Conservation (phyloP, 2,329 filamentous ascomycete species). For the Harringtonia lauricola region DNA sequence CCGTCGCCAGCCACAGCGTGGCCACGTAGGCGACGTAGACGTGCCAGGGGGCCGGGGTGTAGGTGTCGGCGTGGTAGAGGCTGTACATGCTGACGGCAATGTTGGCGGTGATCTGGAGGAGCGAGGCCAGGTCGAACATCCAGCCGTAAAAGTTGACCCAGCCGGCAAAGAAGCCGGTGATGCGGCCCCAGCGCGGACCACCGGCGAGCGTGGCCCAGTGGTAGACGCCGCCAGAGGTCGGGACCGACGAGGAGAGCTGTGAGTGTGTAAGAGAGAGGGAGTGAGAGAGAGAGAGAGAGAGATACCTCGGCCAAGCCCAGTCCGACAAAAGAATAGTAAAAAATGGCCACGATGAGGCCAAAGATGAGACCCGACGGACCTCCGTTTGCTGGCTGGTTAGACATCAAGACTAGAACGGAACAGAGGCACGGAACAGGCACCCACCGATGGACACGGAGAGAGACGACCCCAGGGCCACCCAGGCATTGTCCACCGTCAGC, state of each 20-base stretch:
- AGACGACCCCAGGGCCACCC: conserved; percentile 52
- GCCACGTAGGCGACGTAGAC: conserved; percentile 47
- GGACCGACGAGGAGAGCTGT: conserved; percentile 49
- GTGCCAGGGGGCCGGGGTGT: conserved; percentile 42
- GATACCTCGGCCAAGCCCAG: conserved; percentile 28
- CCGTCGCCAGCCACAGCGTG: conserved; percentile 40
- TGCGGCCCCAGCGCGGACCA: conserved; percentile 40
- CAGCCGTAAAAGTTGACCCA: conserved; percentile 47
- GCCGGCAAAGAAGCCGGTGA: conserved; percentile 34
- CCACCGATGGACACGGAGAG: conserved; percentile 40
- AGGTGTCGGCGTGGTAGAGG: conserved; percentile 41
- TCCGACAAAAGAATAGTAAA: conserved; percentile 32
- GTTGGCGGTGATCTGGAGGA: conserved; percentile 47
- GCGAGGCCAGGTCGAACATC: conserved; percentile 51
- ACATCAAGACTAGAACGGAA: background rate
- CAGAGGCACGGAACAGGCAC: conserved; percentile 7
- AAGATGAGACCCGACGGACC: conserved; percentile 30
- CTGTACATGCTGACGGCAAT: conserved; percentile 50
- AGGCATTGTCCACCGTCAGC: conserved; percentile 53
- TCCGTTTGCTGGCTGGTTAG: conserved; percentile 22
- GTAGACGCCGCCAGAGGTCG: conserved; percentile 48
- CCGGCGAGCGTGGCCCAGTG: conserved; percentile 50
- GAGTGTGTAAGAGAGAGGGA: background rate
- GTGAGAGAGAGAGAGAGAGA: background rate
- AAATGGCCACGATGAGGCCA: conserved; percentile 28